A percentile compares a stretch with the other conserved stretches of the same genome.
These are phyloP conservation scores for Exutisphaerella laricina DNA, from an alignment of 2,329 filamentous ascomycete genomes.

Conservation along the genomic window DNA sequence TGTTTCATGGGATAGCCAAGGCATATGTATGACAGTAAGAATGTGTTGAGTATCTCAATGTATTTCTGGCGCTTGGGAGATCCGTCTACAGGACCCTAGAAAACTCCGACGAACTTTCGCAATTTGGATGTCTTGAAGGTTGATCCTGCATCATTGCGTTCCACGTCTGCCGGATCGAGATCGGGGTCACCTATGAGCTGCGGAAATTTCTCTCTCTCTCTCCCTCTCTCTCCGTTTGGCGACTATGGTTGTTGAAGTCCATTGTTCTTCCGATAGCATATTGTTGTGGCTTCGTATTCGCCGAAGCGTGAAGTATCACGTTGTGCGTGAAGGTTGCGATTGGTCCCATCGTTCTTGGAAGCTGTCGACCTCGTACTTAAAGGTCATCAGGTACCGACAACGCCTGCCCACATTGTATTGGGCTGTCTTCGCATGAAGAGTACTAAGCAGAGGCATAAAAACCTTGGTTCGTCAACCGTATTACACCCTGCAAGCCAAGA, in stretches of 20 bases:
- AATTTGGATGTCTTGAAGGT: slow-evolving; percentile 3
- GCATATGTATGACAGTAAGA: slow-evolving; percentile 2
- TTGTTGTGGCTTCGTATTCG: too few relatives aligned
- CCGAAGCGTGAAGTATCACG: too few relatives aligned
- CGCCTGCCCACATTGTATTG: too few relatives aligned
- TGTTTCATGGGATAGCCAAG: slow-evolving; percentile 11
- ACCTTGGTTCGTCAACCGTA: neutral
- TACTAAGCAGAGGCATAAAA: neutral
- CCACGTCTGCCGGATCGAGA: neutral
- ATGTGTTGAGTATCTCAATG: slow-evolving; percentile 10
- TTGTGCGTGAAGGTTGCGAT: too few relatives aligned
- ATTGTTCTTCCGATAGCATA: too few relatives aligned
- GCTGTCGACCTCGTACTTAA: too few relatives aligned
- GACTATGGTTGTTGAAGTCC: too few relatives aligned
- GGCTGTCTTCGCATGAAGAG: too few relatives aligned
- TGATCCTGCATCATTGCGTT: neutral
- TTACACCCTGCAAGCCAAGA: neutral
- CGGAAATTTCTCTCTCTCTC: too few relatives aligned
- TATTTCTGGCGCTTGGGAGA: slow-evolving; percentile 11
- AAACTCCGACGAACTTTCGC: slow-evolving; percentile 9
- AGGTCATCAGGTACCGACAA: too few relatives aligned
- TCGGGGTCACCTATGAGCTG: neutral
- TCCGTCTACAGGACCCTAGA: slow-evolving; percentile 16
- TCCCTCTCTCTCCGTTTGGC: too few relatives aligned
- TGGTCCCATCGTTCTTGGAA: too few relatives aligned